A percentile compares a stretch with the other conserved stretches of the same genome.
phyloP scores from a whole-genome alignment of 768 basidiomycete genomes.

The Tricholoma bakamatsutake region DNA sequence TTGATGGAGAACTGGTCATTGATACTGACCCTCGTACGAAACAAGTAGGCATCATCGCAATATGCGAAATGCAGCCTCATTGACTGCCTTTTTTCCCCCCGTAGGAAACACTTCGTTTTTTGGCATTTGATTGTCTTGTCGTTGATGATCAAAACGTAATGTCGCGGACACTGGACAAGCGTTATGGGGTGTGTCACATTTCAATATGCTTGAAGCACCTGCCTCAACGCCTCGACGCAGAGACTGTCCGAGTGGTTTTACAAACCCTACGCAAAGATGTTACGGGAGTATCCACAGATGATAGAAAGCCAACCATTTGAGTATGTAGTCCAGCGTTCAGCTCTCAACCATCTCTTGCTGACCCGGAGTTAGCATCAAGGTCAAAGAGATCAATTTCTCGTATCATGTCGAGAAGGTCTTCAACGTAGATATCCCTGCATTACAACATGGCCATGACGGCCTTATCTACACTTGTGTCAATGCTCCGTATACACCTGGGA shows the following conservation, averaged over 20 bases:
- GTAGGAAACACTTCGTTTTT: slow-evolving; percentile 75
- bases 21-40: slow-evolving; percentile 79
- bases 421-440: slow-evolving; percentile 68
- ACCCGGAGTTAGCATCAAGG: slow-evolving; percentile 55
- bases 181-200: slow-evolving; percentile 71
- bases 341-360: slow-evolving; percentile 1
- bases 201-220: background rate
- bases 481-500: slow-evolving; percentile 77
- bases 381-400: slow-evolving; percentile 83
- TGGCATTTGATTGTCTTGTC: slow-evolving; percentile 92
- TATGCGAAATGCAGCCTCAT: too few species aligned
- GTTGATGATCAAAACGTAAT: slow-evolving; percentile 85
- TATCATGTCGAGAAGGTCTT: slow-evolving; percentile 89
- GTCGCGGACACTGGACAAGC: slow-evolving; percentile 72
- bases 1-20: slow-evolving; percentile 93
- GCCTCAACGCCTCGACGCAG: slow-evolving; percentile 35
- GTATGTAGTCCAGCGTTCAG: slow-evolving; percentile 39
- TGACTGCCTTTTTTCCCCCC: background rate
- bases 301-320: slow-evolving; percentile 68
- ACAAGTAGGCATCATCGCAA: slow-evolving; percentile 36
- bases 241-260: slow-evolving; percentile 78
- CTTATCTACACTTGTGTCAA: slow-evolving; percentile 93
- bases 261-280: slow-evolving; percentile 70
- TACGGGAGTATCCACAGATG: slow-evolving; percentile 65
- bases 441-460: slow-evolving; percentile 93